These are phyloP conservation scores for Zygosaccharomyces sapae DNA, from an alignment of 1,139 yeast species.

Conservation along the genomic window DNA sequence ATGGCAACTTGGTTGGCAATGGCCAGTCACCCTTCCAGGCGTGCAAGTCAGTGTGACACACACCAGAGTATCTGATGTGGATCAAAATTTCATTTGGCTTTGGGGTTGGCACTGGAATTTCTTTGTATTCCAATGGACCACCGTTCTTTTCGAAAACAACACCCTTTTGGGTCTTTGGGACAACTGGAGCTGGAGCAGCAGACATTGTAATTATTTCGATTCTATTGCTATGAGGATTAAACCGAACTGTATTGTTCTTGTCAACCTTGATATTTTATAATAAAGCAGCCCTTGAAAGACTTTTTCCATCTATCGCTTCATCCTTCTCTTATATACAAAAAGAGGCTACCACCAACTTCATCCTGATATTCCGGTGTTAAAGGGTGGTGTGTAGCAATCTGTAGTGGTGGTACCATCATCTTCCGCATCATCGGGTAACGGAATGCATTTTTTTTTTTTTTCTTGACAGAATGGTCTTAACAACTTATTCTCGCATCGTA, in stretches of 20 bases:
- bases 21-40: conserved; percentile 72
- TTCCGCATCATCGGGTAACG: neutral
- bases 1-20: conserved; percentile 51
- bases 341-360: too few relatives aligned
- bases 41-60: conserved; percentile 63
- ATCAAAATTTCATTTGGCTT: conserved; percentile 55
- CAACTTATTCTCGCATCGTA: neutral
- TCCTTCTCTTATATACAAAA: neutral
- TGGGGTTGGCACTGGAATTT: conserved; percentile 55
- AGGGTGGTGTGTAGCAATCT: neutral
- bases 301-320: neutral
- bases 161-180: conserved; percentile 47
- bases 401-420: neutral
- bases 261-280: neutral
- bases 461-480: neutral
- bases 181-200: conserved; percentile 6
- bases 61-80: conserved; percentile 61
- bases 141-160: conserved; percentile 46
- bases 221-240: neutral
- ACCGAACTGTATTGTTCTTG: neutral
- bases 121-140: conserved; percentile 49
- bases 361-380: too few relatives aligned
- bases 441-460: neutral
- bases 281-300: too few relatives aligned
- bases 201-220: conserved; percentile 5